These are phyloP conservation scores for Fusarium xylarioides DNA, from an alignment of 2,329 filamentous ascomycete species.

Conservation along the genomic window DNA sequence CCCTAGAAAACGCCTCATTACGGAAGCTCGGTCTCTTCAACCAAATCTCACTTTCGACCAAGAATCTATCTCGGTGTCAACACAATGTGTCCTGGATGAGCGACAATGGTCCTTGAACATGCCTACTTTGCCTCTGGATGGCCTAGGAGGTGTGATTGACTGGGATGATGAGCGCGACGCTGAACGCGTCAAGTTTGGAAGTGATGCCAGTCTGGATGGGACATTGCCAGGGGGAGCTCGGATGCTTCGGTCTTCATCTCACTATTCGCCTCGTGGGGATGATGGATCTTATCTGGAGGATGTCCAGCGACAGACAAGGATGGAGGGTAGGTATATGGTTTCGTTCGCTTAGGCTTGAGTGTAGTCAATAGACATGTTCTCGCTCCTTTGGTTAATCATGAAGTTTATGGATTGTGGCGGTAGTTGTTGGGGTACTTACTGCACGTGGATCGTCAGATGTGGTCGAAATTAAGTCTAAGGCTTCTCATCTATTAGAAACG, in stretches of 20 bases:
- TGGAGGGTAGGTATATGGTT: constrained; percentile 29
- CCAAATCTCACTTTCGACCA: constrained; percentile 56
- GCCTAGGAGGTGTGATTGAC: constrained; percentile 53
- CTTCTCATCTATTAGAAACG: neutral
- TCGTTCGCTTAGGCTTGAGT: constrained; percentile 8
- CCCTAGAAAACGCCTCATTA: constrained; percentile 55
- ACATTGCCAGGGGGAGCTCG: constrained; percentile 45
- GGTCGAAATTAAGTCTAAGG: neutral
- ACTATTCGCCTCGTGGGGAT: constrained; percentile 53
- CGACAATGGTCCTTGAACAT: constrained; percentile 47
- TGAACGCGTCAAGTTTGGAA: constrained; percentile 42
- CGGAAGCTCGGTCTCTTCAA: constrained; percentile 51
- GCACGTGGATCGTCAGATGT: neutral
- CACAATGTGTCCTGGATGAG: constrained; percentile 52
- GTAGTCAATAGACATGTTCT: neutral
- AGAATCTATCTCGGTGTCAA: constrained; percentile 54
- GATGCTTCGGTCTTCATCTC: constrained; percentile 44
- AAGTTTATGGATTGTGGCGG: neutral
- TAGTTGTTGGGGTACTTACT: neutral
- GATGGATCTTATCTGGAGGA: constrained; percentile 50
- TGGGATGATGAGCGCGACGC: constrained; percentile 51
- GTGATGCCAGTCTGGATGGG: constrained; percentile 52
- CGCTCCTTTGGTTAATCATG: neutral
- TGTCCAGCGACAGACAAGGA: constrained; percentile 26
- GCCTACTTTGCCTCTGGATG: constrained; percentile 47